phyloP scores from a whole-genome alignment of 345 rosid genomes.

The Eucalyptus marginata region DNA sequence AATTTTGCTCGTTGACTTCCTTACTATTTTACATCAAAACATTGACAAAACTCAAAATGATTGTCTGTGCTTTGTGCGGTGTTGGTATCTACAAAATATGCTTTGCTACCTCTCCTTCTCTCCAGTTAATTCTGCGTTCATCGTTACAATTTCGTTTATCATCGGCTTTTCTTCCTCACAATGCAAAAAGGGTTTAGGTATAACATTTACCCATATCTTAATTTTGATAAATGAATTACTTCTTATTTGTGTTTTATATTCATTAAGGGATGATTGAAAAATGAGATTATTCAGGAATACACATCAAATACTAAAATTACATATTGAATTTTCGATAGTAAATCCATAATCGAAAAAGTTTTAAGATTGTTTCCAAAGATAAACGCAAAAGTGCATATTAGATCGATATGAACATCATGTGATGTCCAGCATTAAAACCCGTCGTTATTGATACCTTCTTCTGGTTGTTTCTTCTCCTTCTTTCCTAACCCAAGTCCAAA shows the following conservation, averaged over 20 bases:
- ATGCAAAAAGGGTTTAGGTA: background rate
- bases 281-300: background rate
- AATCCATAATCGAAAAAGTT: background rate
- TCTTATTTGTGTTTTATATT: background rate
- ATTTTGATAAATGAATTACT: background rate
- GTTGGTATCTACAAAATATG: background rate
- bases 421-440: background rate
- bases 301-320: background rate
- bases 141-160: background rate
- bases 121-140: background rate
- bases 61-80: background rate
- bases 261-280: background rate
- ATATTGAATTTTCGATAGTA: background rate
- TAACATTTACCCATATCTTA: background rate
- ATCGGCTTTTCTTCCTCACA: background rate
- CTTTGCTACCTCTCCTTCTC: background rate
- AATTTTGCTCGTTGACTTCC: background rate
- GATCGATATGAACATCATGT: background rate
- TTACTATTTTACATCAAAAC: background rate
- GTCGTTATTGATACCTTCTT: background rate
- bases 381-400: background rate
- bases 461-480: background rate
- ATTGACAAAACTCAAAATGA: background rate
- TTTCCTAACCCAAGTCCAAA: background rate
- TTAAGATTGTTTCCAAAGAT: background rate